These are phyloP conservation scores for Teratosphaeria zuluensis DNA, from an alignment of 2,329 filamentous ascomycete genomes.

Conservation along the genomic window DNA sequence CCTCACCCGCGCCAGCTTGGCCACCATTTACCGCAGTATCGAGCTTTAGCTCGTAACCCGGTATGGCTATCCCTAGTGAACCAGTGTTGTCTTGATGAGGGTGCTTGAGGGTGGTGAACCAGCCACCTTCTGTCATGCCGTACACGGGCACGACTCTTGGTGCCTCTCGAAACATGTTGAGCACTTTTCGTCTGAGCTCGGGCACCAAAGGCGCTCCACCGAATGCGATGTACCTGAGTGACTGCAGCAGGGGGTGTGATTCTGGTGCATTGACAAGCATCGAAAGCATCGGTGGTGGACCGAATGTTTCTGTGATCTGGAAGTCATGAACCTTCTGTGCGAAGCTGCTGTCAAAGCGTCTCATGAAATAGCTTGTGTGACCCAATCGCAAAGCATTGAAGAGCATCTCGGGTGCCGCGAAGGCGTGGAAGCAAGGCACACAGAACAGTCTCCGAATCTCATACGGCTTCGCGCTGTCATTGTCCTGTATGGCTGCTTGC, in stretches of 20 bases:
- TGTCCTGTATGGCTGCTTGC: constrained; percentile 20
- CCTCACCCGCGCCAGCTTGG: constrained; percentile 28
- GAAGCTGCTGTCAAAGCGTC: constrained; percentile 36
- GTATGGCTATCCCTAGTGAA: constrained; percentile 38
- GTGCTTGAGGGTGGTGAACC: constrained; percentile 36
- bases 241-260: constrained; percentile 28
- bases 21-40: constrained; percentile 24
- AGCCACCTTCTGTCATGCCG: constrained; percentile 44
- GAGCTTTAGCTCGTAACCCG: constrained; percentile 31
- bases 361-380: constrained; percentile 38
- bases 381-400: constrained; percentile 39
- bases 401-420: constrained; percentile 38
- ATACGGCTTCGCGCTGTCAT: constrained; percentile 19
- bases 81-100: constrained; percentile 32
- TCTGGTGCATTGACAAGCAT: constrained; percentile 23
- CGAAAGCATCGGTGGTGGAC: constrained; percentile 37
- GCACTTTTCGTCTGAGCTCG: constrained; percentile 30
- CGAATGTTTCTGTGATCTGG: constrained; percentile 39
- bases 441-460: constrained; percentile 36
- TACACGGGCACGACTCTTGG: constrained; percentile 41
- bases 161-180: constrained; percentile 30
- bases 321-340: constrained; percentile 31
- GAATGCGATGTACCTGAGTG: constrained; percentile 36
- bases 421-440: constrained; percentile 46
- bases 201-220: constrained; percentile 42